Conservation (phyloP, 2,329 filamentous ascomycete genomes). For the Anisogramma anomala region DNA sequence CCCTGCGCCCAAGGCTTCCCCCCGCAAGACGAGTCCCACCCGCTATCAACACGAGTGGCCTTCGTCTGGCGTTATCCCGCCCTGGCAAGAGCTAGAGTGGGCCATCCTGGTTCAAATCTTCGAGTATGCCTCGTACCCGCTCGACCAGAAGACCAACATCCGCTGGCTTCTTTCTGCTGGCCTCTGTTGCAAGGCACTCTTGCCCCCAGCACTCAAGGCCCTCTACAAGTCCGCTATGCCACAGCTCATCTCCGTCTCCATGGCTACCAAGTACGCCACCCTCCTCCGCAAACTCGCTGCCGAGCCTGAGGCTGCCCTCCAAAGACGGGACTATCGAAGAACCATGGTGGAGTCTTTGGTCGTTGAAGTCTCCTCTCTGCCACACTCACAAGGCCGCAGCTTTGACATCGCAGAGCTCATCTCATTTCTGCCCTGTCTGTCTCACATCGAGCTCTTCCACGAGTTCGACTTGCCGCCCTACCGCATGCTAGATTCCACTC, state of each 20-base stretch:
- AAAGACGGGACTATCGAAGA: slow-evolving; percentile 50
- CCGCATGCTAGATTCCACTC: slow-evolving; percentile 38
- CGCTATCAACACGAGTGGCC: slow-evolving; percentile 9
- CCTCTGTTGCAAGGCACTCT: slow-evolving; percentile 50
- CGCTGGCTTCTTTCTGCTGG: slow-evolving; percentile 56
- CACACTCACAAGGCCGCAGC: slow-evolving; percentile 41
- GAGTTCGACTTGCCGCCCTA: slow-evolving; percentile 57
- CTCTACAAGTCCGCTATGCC: slow-evolving; percentile 57
- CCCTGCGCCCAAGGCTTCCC: background rate
- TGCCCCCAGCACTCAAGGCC: slow-evolving; percentile 61
- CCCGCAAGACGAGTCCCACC: slow-evolving; percentile 3
- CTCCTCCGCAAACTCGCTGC: slow-evolving; percentile 41
- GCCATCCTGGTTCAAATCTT: slow-evolving; percentile 61
- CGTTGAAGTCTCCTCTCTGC: slow-evolving; percentile 51
- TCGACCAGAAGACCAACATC: slow-evolving; percentile 33
- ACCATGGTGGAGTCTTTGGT: slow-evolving; percentile 57
- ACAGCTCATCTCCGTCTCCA: slow-evolving; percentile 31
- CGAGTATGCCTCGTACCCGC: slow-evolving; percentile 49
- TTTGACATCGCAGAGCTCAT: slow-evolving; percentile 42
- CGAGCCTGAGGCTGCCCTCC: slow-evolving; percentile 28
- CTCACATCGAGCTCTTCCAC: slow-evolving; percentile 61
- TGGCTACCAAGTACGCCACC: slow-evolving; percentile 33
- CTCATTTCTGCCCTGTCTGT: slow-evolving; percentile 52
- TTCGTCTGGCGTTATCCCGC: slow-evolving; percentile 17
- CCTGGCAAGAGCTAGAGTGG: slow-evolving; percentile 29